Base-by-base conservation (phyloP, 805 yeast genomes). In the Spathaspora boniae region DNA sequence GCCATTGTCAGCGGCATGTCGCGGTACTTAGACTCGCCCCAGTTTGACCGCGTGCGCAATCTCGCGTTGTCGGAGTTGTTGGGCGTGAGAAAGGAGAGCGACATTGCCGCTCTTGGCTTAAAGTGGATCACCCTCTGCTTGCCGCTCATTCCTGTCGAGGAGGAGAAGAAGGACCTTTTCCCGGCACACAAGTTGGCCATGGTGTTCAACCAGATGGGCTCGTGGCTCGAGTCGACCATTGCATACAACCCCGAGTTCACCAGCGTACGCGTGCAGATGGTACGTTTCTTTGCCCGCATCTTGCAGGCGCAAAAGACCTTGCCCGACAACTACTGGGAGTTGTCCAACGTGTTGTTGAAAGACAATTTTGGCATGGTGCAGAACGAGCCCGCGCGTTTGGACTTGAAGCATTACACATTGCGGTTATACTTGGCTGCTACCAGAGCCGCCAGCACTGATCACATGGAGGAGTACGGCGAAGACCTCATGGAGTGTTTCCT, bases 171-270 rank as follows among this genome's bases (percentile, higher is more conserved):
- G n/a, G 66, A 78, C 2, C 3, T 6, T 7, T 58, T 84, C 17
- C 82, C 86, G 5, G 65, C 73, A 3, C 88, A 80, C 48, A 70
- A 93, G 45, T 60, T 82, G 26, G 72, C 68, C 28, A 76, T 83
- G 86, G 57, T 82, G 6, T 42, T 85, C 14, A 71, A 65, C 27
- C 69, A 74, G 4, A 44, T 87, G 1, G 50, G 56, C 4, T 58
- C 58, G 14, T 82, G 89, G 86, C 45, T 81, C 16, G 83, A 78
- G 16, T 68, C 80, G 11, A 86, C 77, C 15, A 46, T 70, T 33
- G 76, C 82, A 1, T 82, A 75, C 51, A 86, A 80, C 14, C 56
- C 61, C 0, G 70, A 60, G 5, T 86, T 83, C 41, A 47, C 62
- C 12, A 53, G 64, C 4, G 53, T 78, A 19, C 67, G 91, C 51